Evolutionary conservation across 345 rosid species (phyloP).

Genomic region (Citrus mangshanensis): DNA sequence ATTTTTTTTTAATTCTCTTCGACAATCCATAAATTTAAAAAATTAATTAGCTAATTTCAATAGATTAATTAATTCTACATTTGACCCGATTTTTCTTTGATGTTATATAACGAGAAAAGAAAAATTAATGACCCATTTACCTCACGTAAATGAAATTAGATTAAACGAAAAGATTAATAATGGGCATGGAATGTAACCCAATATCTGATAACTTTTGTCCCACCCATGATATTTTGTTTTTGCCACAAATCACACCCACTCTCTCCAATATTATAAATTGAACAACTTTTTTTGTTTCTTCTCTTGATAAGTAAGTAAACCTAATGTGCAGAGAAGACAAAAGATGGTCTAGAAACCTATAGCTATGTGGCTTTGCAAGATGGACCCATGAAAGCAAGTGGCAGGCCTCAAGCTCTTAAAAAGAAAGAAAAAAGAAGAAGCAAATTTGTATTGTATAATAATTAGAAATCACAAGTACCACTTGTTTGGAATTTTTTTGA

Average conservation of each 20-base stretch:
- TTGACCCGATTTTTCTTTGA: too few relatives aligned
- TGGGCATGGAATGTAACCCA: too few relatives aligned
- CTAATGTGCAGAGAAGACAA: background rate
- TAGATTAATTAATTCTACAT: too few relatives aligned
- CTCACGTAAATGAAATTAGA: background rate
- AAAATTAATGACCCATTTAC: too few relatives aligned
- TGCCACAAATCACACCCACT: background rate
- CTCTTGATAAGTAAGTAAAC: background rate
- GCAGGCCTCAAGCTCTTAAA: background rate
- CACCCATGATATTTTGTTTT: background rate
- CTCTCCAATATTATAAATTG: background rate
- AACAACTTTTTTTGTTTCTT: background rate
- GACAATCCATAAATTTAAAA: background rate
- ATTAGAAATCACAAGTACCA: background rate
- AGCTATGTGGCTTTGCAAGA: too few relatives aligned
- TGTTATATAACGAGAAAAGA: too few relatives aligned
- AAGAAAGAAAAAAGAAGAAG: background rate
- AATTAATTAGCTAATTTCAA: too few relatives aligned
- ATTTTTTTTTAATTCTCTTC: background rate
- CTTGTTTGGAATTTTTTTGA: background rate
- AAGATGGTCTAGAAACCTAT: background rate
- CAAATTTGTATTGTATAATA: background rate
- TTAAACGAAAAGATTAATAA: too few relatives aligned
- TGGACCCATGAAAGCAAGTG: constrained; percentile 5
- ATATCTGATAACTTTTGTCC: background rate